Percentiles rank a stretch among this genome's conserved stretches.
These are phyloP conservation scores for Cutaneotrichosporon cavernicola DNA, from an alignment of 1,284 basidiomycete genomes.

Conservation along the genomic window DNA sequence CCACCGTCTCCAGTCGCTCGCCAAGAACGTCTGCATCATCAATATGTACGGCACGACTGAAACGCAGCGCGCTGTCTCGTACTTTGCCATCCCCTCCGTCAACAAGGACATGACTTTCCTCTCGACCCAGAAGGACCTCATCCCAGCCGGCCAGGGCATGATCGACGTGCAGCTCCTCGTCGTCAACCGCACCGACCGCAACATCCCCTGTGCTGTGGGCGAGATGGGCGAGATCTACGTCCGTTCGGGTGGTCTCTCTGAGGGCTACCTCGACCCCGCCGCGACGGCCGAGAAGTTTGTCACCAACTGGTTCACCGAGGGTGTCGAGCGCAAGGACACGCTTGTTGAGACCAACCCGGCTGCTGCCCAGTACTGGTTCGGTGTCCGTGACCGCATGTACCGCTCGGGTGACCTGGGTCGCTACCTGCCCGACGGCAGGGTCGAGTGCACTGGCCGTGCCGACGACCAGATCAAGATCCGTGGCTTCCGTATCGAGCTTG, in stretches of 20 bases:
- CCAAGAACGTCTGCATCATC: conserved; percentile 88
- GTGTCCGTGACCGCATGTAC: conserved; percentile 98
- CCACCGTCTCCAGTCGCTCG: conserved; percentile 88
- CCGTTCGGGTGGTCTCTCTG: conserved; percentile 90
- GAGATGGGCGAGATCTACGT: conserved; percentile 99
- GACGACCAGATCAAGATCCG: conserved; percentile 99
- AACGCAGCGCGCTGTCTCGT: conserved; percentile 97
- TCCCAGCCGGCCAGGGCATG: conserved; percentile 98
- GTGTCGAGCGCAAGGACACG: conserved; percentile 65
- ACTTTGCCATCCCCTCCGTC: conserved; percentile 89
- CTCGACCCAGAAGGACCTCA: conserved; percentile 93
- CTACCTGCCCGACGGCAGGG: conserved; percentile 87
- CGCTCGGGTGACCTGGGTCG: conserved; percentile 94
- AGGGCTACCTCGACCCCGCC: conserved; percentile 85
- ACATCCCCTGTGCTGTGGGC: conserved; percentile 86
- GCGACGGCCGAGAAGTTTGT: conserved; percentile 91
- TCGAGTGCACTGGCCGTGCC: conserved; percentile 95
- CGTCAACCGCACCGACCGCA: conserved; percentile 88
- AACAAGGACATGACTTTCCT: conserved; percentile 85
- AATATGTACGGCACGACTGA: conserved; percentile 99
- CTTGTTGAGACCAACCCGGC: conserved; percentile 65
- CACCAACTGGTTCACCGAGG: conserved; percentile 78
- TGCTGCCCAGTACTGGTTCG: conserved; percentile 78
- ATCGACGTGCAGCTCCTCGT: conserved; percentile 96
- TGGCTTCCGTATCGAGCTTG: conserved; percentile 97